These are phyloP conservation scores for Fusarium sp. DNA, from an alignment of 2,329 filamentous ascomycete genomes.

Conservation along the genomic window DNA sequence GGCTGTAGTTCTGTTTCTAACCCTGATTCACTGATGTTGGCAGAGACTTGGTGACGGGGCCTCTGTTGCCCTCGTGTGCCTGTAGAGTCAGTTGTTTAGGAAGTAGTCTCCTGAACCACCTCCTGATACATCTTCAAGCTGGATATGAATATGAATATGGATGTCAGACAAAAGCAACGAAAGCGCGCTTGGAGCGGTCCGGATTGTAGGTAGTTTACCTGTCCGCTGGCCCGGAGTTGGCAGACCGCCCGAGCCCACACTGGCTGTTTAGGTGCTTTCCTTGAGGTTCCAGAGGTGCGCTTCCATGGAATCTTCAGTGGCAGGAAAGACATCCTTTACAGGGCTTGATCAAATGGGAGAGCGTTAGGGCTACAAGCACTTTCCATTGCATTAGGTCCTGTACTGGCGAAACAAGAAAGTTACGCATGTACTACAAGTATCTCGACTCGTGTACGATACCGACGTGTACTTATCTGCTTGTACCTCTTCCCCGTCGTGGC, in stretches of 20 bases:
- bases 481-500: slow-evolving; percentile 14
- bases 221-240: slow-evolving; percentile 43
- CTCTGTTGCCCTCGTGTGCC: background rate
- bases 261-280: slow-evolving; percentile 1
- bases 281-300: slow-evolving; percentile 13
- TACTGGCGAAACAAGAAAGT: background rate
- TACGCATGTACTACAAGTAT: slow-evolving; percentile 15
- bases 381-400: background rate
- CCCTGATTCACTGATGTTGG: slow-evolving; percentile 30
- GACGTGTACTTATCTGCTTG: slow-evolving; percentile 3
- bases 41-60: slow-evolving; percentile 14
- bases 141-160: background rate
- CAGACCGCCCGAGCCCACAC: slow-evolving; percentile 33
- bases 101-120: background rate
- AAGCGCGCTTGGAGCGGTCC: slow-evolving; percentile 39
- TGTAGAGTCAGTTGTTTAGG: background rate
- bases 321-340: background rate
- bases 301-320: slow-evolving; percentile 22
- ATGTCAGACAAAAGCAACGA: slow-evolving; percentile 8
- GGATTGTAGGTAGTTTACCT: slow-evolving; percentile 16
- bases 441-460: slow-evolving; percentile 8
- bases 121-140: background rate
- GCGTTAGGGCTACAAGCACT: background rate
- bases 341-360: background rate
- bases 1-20: slow-evolving; percentile 9